Conservation (phyloP, 2,329 filamentous ascomycete genomes). For the Colletotrichum sojae region DNA sequence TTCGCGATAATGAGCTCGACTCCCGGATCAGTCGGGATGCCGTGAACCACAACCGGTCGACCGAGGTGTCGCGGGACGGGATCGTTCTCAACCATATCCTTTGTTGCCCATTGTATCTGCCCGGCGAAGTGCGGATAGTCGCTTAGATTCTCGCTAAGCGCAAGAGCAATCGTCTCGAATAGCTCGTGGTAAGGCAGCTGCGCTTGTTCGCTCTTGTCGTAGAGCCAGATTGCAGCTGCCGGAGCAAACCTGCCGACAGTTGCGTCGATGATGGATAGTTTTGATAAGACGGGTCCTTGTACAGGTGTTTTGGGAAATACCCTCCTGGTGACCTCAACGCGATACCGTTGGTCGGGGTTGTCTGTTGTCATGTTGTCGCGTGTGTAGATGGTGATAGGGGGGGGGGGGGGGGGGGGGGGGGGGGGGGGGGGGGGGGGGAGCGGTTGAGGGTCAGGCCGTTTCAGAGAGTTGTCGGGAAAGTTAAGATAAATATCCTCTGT, state of each 20-base stretch:
- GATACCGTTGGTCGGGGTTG: background rate
- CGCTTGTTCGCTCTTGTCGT: constrained; percentile 46
- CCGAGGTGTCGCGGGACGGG: constrained; percentile 49
- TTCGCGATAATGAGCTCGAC: constrained; percentile 54
- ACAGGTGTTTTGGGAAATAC: constrained; percentile 14
- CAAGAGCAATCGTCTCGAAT: background rate
- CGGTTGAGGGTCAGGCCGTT: too few relatives aligned
- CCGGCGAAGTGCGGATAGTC: constrained; percentile 60
- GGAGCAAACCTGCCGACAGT: constrained; percentile 56
- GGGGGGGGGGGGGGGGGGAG: too few relatives aligned
- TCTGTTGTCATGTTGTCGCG: too few relatives aligned
- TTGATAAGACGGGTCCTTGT: background rate
- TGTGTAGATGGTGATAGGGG: too few relatives aligned
- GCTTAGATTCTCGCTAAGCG: constrained; percentile 53
- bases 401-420: too few relatives aligned
- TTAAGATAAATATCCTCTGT: too few relatives aligned
- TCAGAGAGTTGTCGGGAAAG: too few relatives aligned
- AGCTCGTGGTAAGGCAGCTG: constrained; percentile 25
- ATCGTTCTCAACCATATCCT: constrained; percentile 42
- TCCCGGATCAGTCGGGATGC: constrained; percentile 55
- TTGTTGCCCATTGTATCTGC: constrained; percentile 54
- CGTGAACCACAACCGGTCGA: constrained; percentile 54
- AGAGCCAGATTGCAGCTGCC: constrained; percentile 61
- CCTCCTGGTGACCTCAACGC: background rate
- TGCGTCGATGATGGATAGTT: constrained; percentile 59